Evolutionary conservation across 2,329 filamentous ascomycete genomes (phyloP).

Genomic region (Colletotrichum incanum): DNA sequence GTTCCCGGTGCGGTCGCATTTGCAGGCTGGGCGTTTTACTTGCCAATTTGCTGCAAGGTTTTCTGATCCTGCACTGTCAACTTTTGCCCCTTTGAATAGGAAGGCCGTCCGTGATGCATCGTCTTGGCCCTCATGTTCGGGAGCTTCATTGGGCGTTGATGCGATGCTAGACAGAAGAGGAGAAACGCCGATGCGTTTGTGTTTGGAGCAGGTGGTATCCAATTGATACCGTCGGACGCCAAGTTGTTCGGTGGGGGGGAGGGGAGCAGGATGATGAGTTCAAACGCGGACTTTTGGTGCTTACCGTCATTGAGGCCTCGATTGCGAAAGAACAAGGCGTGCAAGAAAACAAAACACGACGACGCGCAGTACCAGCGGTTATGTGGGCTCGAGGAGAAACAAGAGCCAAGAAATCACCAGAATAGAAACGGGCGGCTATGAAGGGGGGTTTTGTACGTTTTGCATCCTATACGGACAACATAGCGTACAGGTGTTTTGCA

Average conservation of each 20-base stretch:
- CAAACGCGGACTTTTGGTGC: conserved; percentile 19
- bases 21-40: not conserved
- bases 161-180: not conserved
- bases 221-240: conserved; percentile 9
- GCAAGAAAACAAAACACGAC: not conserved
- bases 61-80: not conserved
- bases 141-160: conserved; percentile 2
- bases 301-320: conserved; percentile 18
- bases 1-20: not conserved
- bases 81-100: not conserved
- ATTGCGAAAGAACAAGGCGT: conserved; percentile 2
- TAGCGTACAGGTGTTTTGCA: not conserved
- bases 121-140: conserved; percentile 12
- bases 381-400: conserved; percentile 15
- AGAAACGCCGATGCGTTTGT: not conserved
- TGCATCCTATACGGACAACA: not conserved
- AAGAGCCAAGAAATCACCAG: conserved; percentile 24
- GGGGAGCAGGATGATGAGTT: not conserved
- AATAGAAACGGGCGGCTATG: conserved; percentile 28
- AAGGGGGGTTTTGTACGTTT: conserved; percentile 30
- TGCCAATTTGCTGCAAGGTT: not conserved
- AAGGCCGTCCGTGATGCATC: conserved; percentile 7
- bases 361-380: not conserved
- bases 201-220: not conserved
- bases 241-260: conserved; percentile 7